Conservation (phyloP, 352 stramenopile genomes). For the Phytophthora foliorum region DNA sequence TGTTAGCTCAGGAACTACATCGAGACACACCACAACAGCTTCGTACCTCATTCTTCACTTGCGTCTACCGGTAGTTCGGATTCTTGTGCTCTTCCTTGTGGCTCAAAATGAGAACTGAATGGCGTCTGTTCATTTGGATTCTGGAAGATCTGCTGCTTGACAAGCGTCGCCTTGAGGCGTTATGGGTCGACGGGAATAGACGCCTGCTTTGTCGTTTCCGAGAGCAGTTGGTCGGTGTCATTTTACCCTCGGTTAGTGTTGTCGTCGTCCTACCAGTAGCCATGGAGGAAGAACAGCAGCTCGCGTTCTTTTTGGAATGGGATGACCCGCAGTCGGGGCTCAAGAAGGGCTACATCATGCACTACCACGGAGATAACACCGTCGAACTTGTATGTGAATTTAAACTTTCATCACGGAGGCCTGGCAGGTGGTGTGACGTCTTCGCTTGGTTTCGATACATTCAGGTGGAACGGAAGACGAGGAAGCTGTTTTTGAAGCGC, state of each 20-base stretch:
- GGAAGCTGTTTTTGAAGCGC: slow-evolving; percentile 80
- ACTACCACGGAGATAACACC: slow-evolving; percentile 79
- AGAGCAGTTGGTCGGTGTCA: background rate
- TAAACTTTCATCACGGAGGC: background rate
- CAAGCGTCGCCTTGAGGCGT: slow-evolving; percentile 15
- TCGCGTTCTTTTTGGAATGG: slow-evolving; percentile 86
- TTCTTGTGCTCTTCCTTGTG: slow-evolving; percentile 5
- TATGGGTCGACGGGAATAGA: slow-evolving; percentile 21
- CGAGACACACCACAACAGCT: slow-evolving; percentile 2
- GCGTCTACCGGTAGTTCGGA: background rate
- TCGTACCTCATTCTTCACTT: slow-evolving; percentile 30
- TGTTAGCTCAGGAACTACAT: slow-evolving; percentile 2
- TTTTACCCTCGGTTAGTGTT: background rate
- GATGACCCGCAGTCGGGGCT: slow-evolving; percentile 77
- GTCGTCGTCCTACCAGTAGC: background rate
- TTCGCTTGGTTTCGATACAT: slow-evolving; percentile 5
- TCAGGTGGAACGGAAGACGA: slow-evolving; percentile 71
- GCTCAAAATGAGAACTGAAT: slow-evolving; percentile 27
- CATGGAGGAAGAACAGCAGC: slow-evolving; percentile 66
- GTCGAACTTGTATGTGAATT: slow-evolving; percentile 66
- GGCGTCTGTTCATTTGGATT: slow-evolving; percentile 35
- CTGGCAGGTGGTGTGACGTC: background rate
- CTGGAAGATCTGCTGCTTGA: slow-evolving; percentile 30
- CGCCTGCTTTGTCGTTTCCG: background rate
- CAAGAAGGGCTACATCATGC: slow-evolving; percentile 76